Conservation (phyloP, 2,329 filamentous ascomycete species). For the Colletotrichum euphorbiae region DNA sequence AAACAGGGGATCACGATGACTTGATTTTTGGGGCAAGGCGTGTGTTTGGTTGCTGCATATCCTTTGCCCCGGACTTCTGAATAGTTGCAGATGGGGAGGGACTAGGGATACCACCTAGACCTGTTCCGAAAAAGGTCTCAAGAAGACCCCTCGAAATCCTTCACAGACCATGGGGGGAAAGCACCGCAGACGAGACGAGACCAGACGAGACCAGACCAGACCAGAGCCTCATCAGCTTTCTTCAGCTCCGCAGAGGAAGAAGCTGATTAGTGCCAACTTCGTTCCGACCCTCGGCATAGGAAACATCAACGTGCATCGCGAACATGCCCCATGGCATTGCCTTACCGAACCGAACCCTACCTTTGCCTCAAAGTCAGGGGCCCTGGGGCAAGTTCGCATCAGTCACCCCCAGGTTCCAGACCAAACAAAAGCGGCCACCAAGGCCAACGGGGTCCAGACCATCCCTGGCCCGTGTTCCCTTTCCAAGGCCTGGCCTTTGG, state of each 20-base stretch:
- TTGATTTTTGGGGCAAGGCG: background rate
- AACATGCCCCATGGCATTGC: background rate
- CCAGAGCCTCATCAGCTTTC: slow-evolving; percentile 14
- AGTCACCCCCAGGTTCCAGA: background rate
- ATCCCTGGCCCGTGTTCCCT: slow-evolving; percentile 8
- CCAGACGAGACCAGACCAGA: background rate
- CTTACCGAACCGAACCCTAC: background rate
- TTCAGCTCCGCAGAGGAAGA: background rate
- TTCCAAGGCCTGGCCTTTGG: background rate
- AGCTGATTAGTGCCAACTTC: background rate
- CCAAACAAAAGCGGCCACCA: background rate
- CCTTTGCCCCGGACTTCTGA: background rate
- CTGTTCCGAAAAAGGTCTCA: background rate
- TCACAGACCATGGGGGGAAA: background rate
- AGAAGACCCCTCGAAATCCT: background rate
- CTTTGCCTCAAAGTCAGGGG: background rate
- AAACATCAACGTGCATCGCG: background rate
- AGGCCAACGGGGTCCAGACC: slow-evolving; percentile 14
- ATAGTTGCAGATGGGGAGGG: background rate
- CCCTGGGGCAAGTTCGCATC: background rate
- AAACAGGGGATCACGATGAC: slow-evolving; percentile 5
- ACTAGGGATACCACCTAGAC: slow-evolving; percentile 21
- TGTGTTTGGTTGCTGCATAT: slow-evolving; percentile 29
- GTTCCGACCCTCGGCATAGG: background rate
- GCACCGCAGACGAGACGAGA: background rate